Evolutionary conservation across 2,329 filamentous ascomycete species (phyloP).

Genomic region (Penicillium sp.): DNA sequence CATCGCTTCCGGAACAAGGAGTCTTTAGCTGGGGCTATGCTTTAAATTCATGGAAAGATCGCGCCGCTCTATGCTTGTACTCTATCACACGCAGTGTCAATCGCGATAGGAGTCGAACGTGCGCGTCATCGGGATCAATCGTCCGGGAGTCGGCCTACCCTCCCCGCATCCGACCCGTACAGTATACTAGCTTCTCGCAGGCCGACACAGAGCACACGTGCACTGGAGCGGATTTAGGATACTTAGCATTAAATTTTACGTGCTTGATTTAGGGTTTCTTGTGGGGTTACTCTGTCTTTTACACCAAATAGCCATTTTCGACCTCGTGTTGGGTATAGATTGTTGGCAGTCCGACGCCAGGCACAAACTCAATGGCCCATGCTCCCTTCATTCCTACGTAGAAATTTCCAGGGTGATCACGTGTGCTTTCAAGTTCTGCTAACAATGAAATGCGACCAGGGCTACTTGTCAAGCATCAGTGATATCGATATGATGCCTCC

Average conservation of each 20-base stretch:
- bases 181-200: constrained; percentile 2
- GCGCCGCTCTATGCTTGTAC: constrained; percentile 1
- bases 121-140: constrained; percentile 11
- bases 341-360: background rate
- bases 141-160: constrained; percentile 9
- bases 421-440: background rate
- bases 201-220: constrained; percentile 2
- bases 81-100: constrained; percentile 2
- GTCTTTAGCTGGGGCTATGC: constrained; percentile 2
- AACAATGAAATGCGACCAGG: background rate
- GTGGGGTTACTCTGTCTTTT: constrained; percentile 4
- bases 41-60: background rate
- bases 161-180: constrained; percentile 7
- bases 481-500: background rate
- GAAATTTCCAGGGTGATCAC: background rate
- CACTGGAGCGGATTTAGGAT: constrained; percentile 1
- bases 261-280: background rate
- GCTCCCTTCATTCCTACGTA: background rate
- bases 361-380: constrained; percentile 2
- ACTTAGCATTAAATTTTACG: constrained; percentile 1
- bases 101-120: constrained; percentile 7
- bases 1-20: constrained; percentile 1
- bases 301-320: constrained; percentile 1
- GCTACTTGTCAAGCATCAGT: background rate
- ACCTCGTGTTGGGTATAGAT: constrained; percentile 1